phyloP scores from a whole-genome alignment of 2,329 filamentous ascomycete genomes.

The Aspergillus sp. region DNA sequence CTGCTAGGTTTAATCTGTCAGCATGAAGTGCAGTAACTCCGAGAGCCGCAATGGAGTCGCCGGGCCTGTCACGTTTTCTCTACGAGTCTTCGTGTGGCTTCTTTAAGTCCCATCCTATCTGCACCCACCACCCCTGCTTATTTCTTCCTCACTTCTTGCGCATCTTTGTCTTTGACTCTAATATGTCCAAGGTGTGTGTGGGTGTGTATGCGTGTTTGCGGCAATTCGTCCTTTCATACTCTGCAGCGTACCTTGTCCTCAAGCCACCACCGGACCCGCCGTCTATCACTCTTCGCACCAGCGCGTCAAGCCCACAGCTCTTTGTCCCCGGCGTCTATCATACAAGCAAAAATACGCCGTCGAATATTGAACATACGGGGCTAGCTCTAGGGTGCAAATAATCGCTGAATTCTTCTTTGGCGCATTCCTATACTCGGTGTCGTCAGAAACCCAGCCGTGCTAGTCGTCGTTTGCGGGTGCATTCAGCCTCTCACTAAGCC shows the following conservation, averaged over 20 bases:
- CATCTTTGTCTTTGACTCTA: constrained; percentile 1
- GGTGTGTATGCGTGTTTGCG: not conserved
- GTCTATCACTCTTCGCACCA: not conserved
- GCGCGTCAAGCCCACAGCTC: constrained; percentile 2
- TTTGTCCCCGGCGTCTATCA: not conserved
- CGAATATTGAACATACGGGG: constrained; percentile 13
- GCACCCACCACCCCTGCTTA: constrained; percentile 8
- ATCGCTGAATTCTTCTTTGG: constrained; percentile 16
- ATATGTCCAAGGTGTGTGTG: constrained; percentile 1
- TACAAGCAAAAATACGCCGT: constrained; percentile 4
- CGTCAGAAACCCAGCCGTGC: constrained; percentile 15
- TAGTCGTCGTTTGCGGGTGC: constrained; percentile 21
- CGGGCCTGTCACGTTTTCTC: constrained; percentile 16
- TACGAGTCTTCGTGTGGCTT: constrained; percentile 10
- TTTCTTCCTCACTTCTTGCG: not conserved
- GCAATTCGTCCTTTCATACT: not conserved
- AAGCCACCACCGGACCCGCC: not conserved
- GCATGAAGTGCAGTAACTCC: constrained; percentile 3
- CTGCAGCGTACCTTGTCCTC: constrained; percentile 3
- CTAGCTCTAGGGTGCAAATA: constrained; percentile 2
- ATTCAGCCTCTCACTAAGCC: constrained; percentile 25
- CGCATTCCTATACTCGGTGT: constrained; percentile 9
- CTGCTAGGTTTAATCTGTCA: not conserved
- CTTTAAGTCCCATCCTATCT: constrained; percentile 5
- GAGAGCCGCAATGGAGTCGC: constrained; percentile 11